phyloP scores from a whole-genome alignment of 2,329 filamentous ascomycete genomes.

The Trichophaea hybrida region DNA sequence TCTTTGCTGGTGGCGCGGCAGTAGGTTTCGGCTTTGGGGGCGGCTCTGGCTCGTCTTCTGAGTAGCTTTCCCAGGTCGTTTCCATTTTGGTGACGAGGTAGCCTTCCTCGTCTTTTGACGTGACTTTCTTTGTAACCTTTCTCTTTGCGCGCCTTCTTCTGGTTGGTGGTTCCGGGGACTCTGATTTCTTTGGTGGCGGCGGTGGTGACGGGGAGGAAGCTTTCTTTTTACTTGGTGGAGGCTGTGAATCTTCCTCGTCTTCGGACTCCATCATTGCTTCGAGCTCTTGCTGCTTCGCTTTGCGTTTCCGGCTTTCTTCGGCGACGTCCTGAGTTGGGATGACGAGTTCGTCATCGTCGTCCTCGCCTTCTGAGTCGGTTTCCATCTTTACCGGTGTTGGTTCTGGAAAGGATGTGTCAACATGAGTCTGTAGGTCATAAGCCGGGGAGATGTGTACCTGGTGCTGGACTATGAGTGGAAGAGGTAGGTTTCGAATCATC shows the following conservation, averaged over 20 bases:
- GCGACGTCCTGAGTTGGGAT: constrained; percentile 7
- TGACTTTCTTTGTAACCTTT: constrained; percentile 76
- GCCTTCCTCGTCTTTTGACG: constrained; percentile 72
- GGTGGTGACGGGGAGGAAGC: constrained; percentile 32
- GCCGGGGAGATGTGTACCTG: no score
- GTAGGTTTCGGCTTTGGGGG: constrained; percentile 41
- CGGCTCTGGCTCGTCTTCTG: constrained; percentile 61
- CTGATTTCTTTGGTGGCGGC: constrained; percentile 33
- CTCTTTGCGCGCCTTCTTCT: constrained; percentile 63
- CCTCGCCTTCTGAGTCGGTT: constrained; percentile 10
- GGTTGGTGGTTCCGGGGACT: constrained; percentile 37
- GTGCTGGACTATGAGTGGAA: neutral
- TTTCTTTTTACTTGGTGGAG: constrained; percentile 31
- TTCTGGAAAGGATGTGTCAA: neutral
- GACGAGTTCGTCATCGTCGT: constrained; percentile 7
- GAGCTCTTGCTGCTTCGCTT: constrained; percentile 13
- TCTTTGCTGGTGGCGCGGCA: constrained; percentile 28
- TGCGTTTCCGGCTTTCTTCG: constrained; percentile 13
- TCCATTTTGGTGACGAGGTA: constrained; percentile 85
- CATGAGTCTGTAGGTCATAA: neutral
- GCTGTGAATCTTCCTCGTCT: constrained; percentile 20
- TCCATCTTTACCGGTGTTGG: constrained; percentile 7
- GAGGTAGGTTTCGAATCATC: neutral
- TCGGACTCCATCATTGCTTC: constrained; percentile 17
- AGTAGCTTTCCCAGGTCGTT: constrained; percentile 78